Evolutionary conservation across 352 stramenopile species (phyloP), one percentile per base, ranked within the genome.

Genomic region (Aphanomyces stellatus): DNA sequence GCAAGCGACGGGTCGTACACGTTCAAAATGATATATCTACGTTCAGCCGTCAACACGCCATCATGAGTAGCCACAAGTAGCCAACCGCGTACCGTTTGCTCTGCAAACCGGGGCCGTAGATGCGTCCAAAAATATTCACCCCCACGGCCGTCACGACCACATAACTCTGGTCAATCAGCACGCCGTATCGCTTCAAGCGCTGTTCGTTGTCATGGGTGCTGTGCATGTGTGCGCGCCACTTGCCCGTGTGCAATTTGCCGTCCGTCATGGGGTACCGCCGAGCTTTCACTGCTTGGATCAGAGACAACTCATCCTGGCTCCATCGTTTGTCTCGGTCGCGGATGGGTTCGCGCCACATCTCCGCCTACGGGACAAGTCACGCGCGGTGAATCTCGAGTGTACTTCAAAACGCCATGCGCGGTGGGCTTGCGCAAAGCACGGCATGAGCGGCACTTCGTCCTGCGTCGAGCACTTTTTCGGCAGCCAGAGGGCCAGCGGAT

Each of bases 381-480:
- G 34, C 19, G 2, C 4, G 19, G 5, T n/a, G 17, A 30, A 19
- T 19, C 17, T 28, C 24, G 46, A 28, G 10, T 13, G 25, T 57
- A 66, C 59, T 4, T 42, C 31, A n/a, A 66, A 49, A 70, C 75
- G 37, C 31, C 35, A 35, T 22, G 19, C 4, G 4, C 81, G 76
- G 27, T 88, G 75, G 25, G 75, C 70, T 2, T 87, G 56, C 24
- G 78, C 79, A 70, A 88, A 76, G 46, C 81, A 90, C 1, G 81
- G 81, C 81, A 90, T 90, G n/a, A 90, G 74, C 24, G 81, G 78
- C 17, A 88, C 49, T 64, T 90, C 81, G 55, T 90, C 81, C 1
- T 72, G 53, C 8, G 42, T 31, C 24, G 75, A 49, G 41, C 79
- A 85, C 49, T 85, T 88, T 25, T 78, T 79, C 1, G 81, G 78